Evolutionary conservation across 331 rosid species (phyloP), one percentile per base, ranked within the genome.

Genomic region (Rosa hybrid): DNA sequence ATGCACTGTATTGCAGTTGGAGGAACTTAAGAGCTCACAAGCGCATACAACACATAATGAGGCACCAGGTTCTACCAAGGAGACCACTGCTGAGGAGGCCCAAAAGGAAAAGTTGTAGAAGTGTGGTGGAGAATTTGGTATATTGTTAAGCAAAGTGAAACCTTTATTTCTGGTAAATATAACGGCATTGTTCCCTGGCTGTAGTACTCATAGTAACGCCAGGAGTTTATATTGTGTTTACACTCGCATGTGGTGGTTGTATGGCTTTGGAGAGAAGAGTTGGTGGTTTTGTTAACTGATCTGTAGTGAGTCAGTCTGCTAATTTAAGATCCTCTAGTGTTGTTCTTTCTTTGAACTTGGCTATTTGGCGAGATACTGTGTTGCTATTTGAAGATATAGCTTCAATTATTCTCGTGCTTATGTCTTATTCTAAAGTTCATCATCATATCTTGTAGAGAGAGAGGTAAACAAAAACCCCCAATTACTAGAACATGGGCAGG

Each of bases 11-110:
- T 76, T 84, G 77, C 90, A 94, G 98, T 78, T 92, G 75, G 97
- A 92, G 81, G 94, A 88, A 79, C 81, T 88, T 68, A 91, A 86
- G 84, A 83, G 67, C 76, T 85, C 90, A 0, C 87, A 84, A 23
- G 18, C 23, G 2, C 60, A 41, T 68, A 68, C 51, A 0, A 41
- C 17, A 18, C 72, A 6, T 10, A 76, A 82, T 51, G 64, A 69
- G 68, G 82, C 87, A 42, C 21, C 74, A 17, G 42, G 81, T 67
- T 83, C 94, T 18, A 82, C 86, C 13, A 90, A 90, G 85, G 98
- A 92, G 78, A 81, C 84, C 54, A 64, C 81, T 17, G 92, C 88
- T 18, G 83, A 45, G 65, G 94, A 91, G 83, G 80, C 87, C 41
- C 84, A 82, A 20, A 86, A 85, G 70, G 91, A 87, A 50, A 84